A percentile compares a stretch with the other conserved stretches of the same genome.
Conservation (phyloP, 1,139 yeast species). For the Suhomyces bokatorum region DNA sequence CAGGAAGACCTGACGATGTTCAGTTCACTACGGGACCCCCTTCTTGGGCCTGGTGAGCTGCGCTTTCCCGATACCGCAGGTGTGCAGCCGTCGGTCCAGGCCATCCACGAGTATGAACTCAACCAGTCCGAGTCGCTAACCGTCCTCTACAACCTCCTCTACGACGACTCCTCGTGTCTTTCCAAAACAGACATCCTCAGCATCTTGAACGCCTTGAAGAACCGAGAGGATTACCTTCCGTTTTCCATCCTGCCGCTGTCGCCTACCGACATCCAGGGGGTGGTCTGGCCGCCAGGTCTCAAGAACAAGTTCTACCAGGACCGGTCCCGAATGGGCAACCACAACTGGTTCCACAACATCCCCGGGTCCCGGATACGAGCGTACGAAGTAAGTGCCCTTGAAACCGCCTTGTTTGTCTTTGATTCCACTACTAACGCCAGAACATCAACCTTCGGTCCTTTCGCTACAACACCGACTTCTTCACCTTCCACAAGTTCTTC, state of each 20-base stretch:
- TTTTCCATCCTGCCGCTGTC: constrained; percentile 19
- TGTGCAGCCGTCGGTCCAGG: constrained; percentile 1
- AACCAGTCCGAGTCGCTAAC: constrained; percentile 44
- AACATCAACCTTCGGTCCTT: constrained; percentile 23
- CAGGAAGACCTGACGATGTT: constrained; percentile 15
- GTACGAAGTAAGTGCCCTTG: constrained; percentile 31
- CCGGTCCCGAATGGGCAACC: constrained; percentile 35
- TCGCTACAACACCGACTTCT: constrained; percentile 34
- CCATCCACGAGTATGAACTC: constrained; percentile 36
- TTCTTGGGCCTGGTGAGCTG: neutral
- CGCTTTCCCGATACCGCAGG: neutral
- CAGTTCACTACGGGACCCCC: neutral
- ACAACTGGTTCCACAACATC: constrained; percentile 43
- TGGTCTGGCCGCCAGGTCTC: constrained; percentile 37
- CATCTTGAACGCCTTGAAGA: constrained; percentile 37
- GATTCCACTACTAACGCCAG: constrained; percentile 22
- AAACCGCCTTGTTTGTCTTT: neutral
- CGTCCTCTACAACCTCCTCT: constrained; percentile 41
- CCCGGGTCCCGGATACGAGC: constrained; percentile 37
- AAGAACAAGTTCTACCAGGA: constrained; percentile 35
- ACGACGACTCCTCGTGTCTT: constrained; percentile 38
- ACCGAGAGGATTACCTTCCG: constrained; percentile 37
- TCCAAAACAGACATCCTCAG: constrained; percentile 39
- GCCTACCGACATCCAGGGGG: constrained; percentile 37
- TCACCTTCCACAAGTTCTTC: constrained; percentile 43